A percentile compares a stretch with the other conserved stretches of the same genome.
phyloP scores from a whole-genome alignment of 2,329 filamentous ascomycete species.

The Dactylellina sp. region DNA sequence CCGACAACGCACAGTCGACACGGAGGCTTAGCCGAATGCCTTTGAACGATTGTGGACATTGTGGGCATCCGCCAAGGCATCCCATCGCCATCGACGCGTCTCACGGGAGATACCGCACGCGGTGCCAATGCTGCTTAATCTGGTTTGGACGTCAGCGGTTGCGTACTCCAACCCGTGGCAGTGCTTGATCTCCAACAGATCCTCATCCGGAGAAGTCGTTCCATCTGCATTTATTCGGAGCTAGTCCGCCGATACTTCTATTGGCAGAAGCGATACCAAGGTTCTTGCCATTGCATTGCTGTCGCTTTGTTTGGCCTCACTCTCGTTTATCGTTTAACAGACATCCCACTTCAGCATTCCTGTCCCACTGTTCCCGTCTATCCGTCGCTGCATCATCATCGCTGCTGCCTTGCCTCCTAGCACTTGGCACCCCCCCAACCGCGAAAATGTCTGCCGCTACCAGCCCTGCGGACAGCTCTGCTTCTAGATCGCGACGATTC shows the following conservation, averaged over 20 bases:
- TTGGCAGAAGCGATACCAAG: neutral
- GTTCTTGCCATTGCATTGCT: neutral
- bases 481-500: constrained; percentile 37
- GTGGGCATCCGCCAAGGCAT: too few species aligned
- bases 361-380: too few species aligned
- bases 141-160: constrained; percentile 34
- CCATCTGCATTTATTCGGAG: constrained; percentile 32
- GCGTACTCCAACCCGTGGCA: constrained; percentile 29
- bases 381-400: too few species aligned
- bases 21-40: constrained; percentile 37
- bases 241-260: constrained; percentile 19
- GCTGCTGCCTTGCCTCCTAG: too few species aligned
- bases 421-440: too few species aligned
- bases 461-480: constrained; percentile 16
- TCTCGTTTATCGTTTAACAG: constrained; percentile 14
- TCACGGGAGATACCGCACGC: too few species aligned
- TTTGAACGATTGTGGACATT: too few species aligned
- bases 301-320: too few species aligned
- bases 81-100: too few species aligned
- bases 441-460: constrained; percentile 17
- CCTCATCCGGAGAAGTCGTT: constrained; percentile 25
- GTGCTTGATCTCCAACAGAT: neutral
- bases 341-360: too few species aligned
- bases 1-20: too few species aligned
- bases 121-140: too few species aligned